Percentiles rank a stretch among this genome's conserved stretches.
Conservation (phyloP, 495 filamentous ascomycete genomes). For the Lasiosphaeria hispida region DNA sequence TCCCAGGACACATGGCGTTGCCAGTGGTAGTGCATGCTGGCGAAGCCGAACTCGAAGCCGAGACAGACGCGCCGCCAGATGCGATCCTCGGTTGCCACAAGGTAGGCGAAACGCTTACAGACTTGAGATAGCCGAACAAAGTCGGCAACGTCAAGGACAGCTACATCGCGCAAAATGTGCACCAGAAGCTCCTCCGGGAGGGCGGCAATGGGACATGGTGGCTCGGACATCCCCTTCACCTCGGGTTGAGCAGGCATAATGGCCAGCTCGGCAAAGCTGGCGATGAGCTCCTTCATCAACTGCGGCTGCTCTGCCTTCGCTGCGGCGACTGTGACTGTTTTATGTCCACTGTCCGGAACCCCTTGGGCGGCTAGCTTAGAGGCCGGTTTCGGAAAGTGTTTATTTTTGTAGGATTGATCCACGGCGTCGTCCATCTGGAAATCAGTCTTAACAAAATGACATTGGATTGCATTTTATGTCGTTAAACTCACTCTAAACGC, state of each 20-base stretch:
- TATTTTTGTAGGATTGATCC: constrained; percentile 81
- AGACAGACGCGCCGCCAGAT: constrained; percentile 82
- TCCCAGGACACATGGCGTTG: constrained; percentile 60
- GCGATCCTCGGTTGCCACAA: constrained; percentile 79
- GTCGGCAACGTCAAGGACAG: constrained; percentile 71
- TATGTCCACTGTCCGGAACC: constrained; percentile 19
- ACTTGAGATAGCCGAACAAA: constrained; percentile 78
- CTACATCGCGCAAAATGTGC: constrained; percentile 57
- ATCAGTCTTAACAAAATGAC: no score
- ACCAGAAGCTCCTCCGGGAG: constrained; percentile 82
- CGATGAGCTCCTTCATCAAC: constrained; percentile 66
- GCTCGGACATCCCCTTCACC: constrained; percentile 62
- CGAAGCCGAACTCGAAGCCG: constrained; percentile 70
- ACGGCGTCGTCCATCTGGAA: constrained; percentile 74
- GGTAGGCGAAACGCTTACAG: constrained; percentile 81
- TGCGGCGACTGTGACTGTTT: not conserved
- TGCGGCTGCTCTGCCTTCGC: constrained; percentile 24
- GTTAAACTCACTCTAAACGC: constrained; percentile 69
- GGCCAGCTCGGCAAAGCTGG: constrained; percentile 63
- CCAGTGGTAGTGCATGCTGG: constrained; percentile 80
- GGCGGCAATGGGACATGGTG: constrained; percentile 72
- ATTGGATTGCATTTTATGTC: no score
- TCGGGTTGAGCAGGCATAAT: constrained; percentile 56
- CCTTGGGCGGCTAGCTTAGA: constrained; percentile 27
- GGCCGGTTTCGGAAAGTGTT: constrained; percentile 72